phyloP scores from a whole-genome alignment of 2,329 filamentous ascomycete species.

The Colletotrichum shisoi region DNA sequence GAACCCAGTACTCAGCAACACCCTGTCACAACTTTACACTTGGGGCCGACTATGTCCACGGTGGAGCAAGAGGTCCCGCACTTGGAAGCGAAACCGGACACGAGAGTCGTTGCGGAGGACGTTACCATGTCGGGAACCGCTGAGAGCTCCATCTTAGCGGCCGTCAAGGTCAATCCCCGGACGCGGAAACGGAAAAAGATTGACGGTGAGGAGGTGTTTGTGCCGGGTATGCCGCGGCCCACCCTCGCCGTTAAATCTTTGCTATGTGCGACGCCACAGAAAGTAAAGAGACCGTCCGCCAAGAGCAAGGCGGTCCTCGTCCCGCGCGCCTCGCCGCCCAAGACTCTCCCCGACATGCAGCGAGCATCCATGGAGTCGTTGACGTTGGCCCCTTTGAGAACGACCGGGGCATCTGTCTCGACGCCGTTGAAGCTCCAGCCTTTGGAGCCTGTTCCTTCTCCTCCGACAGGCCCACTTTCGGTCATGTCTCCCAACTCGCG shows the following conservation, averaged over 20 bases:
- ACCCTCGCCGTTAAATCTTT: conserved; percentile 40
- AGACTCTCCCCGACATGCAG: conserved; percentile 30
- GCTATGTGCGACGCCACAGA: conserved; percentile 38
- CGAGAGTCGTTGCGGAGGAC: neutral
- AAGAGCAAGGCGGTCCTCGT: conserved; percentile 14
- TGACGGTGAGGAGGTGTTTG: conserved; percentile 48
- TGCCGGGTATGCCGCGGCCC: conserved; percentile 17
- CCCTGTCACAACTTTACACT: neutral
- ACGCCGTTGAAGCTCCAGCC: conserved; percentile 17
- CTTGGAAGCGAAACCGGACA: neutral
- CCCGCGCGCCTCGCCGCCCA: conserved; percentile 28
- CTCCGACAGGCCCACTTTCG: conserved; percentile 20
- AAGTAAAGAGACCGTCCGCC: neutral
- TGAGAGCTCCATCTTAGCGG: conserved; percentile 57
- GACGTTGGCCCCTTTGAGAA: conserved; percentile 19
- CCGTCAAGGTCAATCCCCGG: conserved; percentile 60
- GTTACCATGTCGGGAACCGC: conserved; percentile 16
- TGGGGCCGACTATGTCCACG: neutral
- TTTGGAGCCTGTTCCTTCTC: conserved; percentile 23
- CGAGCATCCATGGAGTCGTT: conserved; percentile 20
- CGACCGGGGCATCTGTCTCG: neutral
- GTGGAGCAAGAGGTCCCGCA: neutral
- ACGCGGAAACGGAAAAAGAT: conserved; percentile 58
- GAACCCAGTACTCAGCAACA: neutral
- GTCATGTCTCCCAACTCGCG: conserved; percentile 26